Percentiles rank a stretch among this genome's conserved stretches.
These are phyloP conservation scores for Cyclotella baltica DNA, from an alignment of 108 stramenopile species.

Conservation along the genomic window DNA sequence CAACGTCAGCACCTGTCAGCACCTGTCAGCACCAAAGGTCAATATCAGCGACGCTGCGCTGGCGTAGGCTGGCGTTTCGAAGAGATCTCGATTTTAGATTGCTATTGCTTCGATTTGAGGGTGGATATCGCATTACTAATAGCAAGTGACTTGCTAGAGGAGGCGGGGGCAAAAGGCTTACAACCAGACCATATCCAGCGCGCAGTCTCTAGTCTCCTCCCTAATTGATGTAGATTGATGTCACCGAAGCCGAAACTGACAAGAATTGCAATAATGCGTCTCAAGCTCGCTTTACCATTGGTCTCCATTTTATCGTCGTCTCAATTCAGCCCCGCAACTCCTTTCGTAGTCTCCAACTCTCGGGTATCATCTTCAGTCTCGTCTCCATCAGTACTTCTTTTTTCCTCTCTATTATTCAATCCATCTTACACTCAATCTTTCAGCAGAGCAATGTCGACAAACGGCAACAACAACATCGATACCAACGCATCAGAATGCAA, in stretches of 20 bases:
- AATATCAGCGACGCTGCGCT: too few species aligned
- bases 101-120: too few species aligned
- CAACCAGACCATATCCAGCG: too few species aligned
- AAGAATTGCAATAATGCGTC: conserved; percentile 1
- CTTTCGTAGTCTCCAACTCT: background rate
- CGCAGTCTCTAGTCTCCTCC: too few species aligned
- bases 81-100: too few species aligned
- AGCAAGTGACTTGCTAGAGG: too few species aligned
- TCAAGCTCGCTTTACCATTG: background rate
- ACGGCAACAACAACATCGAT: background rate
- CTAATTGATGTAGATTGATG: too few species aligned
- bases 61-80: too few species aligned
- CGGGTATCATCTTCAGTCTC: background rate
- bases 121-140: too few species aligned
- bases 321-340: background rate
- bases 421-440: background rate
- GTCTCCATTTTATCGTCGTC: background rate
- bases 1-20: too few species aligned
- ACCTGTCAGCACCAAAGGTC: too few species aligned
- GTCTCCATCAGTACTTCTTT: background rate
- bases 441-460: background rate
- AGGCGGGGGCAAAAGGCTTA: too few species aligned
- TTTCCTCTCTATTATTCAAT: background rate
- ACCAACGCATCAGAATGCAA: background rate
- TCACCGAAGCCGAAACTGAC: background rate